phyloP scores from a whole-genome alignment of 441 rosid genomes.

The Corymbia citriodora region DNA sequence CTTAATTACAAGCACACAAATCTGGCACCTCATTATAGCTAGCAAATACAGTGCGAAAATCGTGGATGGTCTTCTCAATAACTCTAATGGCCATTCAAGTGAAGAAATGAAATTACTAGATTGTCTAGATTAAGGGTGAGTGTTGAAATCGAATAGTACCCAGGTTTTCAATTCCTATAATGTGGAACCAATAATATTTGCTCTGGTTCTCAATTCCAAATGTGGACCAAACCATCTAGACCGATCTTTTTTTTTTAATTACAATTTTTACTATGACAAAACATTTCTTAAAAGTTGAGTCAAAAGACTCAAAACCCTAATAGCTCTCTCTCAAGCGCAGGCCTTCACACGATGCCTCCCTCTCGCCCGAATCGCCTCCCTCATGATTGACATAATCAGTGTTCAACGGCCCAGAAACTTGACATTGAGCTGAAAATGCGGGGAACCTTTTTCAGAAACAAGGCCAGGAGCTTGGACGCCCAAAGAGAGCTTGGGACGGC shows the following conservation, averaged over 20 bases:
- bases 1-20: neutral
- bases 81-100: neutral
- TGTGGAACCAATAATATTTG: too few relatives aligned
- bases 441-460: slow-evolving; percentile 80
- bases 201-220: too few relatives aligned
- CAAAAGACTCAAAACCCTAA: too few relatives aligned
- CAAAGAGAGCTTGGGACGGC: slow-evolving; percentile 64
- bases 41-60: neutral
- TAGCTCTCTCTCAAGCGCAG: too few relatives aligned
- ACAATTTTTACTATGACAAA: too few relatives aligned
- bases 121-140: neutral
- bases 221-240: too few relatives aligned
- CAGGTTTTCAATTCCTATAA: too few relatives aligned
- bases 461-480: slow-evolving; percentile 54
- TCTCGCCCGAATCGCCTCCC: too few relatives aligned
- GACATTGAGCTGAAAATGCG: slow-evolving; percentile 59
- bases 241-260: too few relatives aligned
- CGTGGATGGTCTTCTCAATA: neutral
- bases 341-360: too few relatives aligned
- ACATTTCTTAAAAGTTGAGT: too few relatives aligned
- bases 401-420: slow-evolving; percentile 68
- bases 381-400: slow-evolving; percentile 58
- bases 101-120: neutral
- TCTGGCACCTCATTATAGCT: neutral
- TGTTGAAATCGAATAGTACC: too few relatives aligned